phyloP scores from a whole-genome alignment of 2,329 filamentous ascomycete species.

The Aspergillus aculeatinus region DNA sequence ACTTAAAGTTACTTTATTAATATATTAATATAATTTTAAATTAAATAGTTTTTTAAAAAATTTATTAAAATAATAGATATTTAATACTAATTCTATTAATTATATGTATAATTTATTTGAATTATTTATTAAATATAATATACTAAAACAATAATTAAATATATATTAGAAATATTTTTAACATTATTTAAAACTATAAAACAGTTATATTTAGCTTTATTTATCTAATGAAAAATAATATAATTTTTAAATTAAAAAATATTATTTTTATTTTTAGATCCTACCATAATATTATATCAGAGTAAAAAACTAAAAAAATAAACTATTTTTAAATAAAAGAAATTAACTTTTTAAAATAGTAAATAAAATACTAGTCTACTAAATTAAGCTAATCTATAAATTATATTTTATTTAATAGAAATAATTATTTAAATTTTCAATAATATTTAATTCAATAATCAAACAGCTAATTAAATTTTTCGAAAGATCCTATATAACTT shows the following conservation, averaged over 20 bases:
- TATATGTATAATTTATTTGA: background rate
- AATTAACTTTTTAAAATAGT: background rate
- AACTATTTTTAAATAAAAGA: background rate
- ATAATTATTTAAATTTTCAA: background rate
- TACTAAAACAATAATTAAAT: background rate
- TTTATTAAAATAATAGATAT: background rate
- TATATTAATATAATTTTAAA: background rate
- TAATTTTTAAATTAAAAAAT: background rate
- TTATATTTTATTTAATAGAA: background rate
- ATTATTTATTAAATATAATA: background rate
- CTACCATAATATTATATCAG: background rate
- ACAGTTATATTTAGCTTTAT: too few relatives aligned
- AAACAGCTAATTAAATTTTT: background rate
- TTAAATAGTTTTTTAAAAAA: background rate
- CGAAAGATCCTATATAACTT: background rate
- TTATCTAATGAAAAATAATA: background rate
- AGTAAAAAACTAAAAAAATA: background rate
- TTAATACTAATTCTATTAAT: background rate
- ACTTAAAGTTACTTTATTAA: background rate
- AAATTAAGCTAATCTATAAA: background rate
- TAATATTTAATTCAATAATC: background rate
- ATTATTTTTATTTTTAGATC: background rate
- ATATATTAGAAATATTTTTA: background rate
- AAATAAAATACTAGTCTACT: background rate
- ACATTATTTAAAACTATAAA: background rate